phyloP scores from a whole-genome alignment of 176 grass and related monocot species.

The Luzula sylvatica region DNA sequence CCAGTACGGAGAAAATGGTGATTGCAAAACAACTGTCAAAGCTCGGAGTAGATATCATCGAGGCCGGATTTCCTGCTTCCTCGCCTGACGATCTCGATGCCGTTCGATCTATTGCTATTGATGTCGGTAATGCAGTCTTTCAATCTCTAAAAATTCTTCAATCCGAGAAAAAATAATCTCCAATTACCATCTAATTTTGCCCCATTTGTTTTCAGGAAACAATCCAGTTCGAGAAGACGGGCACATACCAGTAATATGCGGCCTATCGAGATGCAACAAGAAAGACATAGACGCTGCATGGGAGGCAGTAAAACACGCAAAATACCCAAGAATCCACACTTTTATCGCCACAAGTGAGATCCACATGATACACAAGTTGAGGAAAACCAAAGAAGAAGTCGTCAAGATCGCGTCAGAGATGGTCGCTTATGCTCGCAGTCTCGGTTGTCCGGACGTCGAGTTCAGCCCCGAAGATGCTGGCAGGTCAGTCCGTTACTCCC shows the following conservation, averaged over 20 bases:
- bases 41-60: slow-evolving; percentile 89
- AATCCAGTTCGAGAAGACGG: slow-evolving; percentile 34
- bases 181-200: too few species aligned
- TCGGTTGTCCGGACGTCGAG: slow-evolving; percentile 74
- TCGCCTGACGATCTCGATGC: slow-evolving; percentile 91
- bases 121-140: slow-evolving; percentile 44
- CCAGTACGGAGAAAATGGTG: slow-evolving; percentile 71
- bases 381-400: slow-evolving; percentile 55
- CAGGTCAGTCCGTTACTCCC: slow-evolving; percentile 26
- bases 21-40: slow-evolving; percentile 66
- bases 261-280: slow-evolving; percentile 66
- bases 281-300: slow-evolving; percentile 72
- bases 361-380: slow-evolving; percentile 64
- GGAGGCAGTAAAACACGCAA: slow-evolving; percentile 76
- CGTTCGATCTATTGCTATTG: slow-evolving; percentile 76
- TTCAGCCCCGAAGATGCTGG: slow-evolving; percentile 94
- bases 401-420: slow-evolving; percentile 52
- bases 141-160: background rate
- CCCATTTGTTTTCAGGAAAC: slow-evolving; percentile 3
- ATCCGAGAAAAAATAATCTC: too few species aligned
- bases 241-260: slow-evolving; percentile 77
- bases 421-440: slow-evolving; percentile 74
- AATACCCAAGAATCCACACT: slow-evolving; percentile 55
- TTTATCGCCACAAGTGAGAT: slow-evolving; percentile 94
- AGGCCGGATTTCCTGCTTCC: slow-evolving; percentile 79